These are phyloP conservation scores for Aspergillus fumigatus DNA, from an alignment of 2,329 filamentous ascomycete genomes.

Conservation along the genomic window DNA sequence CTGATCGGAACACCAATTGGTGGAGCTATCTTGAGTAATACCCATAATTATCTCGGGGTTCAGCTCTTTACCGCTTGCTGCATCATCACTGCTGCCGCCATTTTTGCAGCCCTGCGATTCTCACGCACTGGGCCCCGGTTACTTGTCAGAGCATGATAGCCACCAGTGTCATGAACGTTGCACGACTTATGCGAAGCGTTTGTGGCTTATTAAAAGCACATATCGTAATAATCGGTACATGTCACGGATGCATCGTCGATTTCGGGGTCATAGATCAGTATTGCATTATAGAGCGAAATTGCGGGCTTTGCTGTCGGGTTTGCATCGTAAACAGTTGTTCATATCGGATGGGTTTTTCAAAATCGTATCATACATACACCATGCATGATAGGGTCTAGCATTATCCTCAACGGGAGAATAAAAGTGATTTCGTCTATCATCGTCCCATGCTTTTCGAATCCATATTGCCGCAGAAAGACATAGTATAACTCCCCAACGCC, in stretches of 20 bases:
- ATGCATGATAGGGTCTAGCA: background rate
- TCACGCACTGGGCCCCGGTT: constrained; percentile 31
- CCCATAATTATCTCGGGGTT: constrained; percentile 40
- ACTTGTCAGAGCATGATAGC: constrained; percentile 22
- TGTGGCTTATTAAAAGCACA: background rate
- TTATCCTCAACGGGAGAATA: background rate
- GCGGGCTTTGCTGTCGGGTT: background rate
- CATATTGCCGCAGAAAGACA: background rate
- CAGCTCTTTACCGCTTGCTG: constrained; percentile 40
- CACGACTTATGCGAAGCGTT: background rate
- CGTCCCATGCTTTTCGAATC: background rate
- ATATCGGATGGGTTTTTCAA: background rate
- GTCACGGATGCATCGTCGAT: background rate
- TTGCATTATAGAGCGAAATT: background rate
- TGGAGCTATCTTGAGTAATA: constrained; percentile 48
- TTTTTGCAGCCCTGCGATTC: constrained; percentile 28
- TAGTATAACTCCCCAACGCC: constrained; percentile 11
- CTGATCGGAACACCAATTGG: constrained; percentile 55
- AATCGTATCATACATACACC: background rate
- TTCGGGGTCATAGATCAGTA: background rate
- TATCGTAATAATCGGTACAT: background rate
- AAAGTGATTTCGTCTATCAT: background rate
- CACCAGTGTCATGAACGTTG: background rate
- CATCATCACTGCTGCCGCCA: constrained; percentile 22
- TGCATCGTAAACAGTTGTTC: background rate